Conservation (phyloP, 2,329 filamentous ascomycete species). For the Aspergillus amoenus region DNA sequence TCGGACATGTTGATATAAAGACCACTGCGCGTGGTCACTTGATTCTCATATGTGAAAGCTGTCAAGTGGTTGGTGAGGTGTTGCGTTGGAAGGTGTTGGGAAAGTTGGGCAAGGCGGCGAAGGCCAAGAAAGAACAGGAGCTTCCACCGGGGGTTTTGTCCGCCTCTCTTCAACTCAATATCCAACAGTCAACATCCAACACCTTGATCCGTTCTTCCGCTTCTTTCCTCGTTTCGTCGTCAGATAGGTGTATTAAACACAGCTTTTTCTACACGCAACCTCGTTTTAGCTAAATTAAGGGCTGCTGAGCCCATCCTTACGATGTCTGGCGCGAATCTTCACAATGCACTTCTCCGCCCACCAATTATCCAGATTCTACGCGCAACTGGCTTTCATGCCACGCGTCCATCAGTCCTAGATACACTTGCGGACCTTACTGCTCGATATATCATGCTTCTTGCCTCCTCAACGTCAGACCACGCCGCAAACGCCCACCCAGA, state of each 20-base stretch:
- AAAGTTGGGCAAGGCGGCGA: conserved; percentile 6
- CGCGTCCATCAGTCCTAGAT: conserved; percentile 79
- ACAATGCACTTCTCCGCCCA: conserved; percentile 80
- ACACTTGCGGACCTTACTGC: conserved; percentile 83
- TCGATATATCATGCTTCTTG: conserved; percentile 75
- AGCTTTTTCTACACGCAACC: neutral
- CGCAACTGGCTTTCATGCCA: conserved; percentile 83
- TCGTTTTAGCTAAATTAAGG: neutral
- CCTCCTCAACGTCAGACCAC: conserved; percentile 69
- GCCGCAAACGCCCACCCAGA: conserved; percentile 67
- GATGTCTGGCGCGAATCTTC: conserved; percentile 54
- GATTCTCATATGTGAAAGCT: neutral
- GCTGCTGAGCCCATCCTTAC: conserved; percentile 16
- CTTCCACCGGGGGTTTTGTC: neutral
- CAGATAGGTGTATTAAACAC: neutral
- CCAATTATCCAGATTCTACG: conserved; percentile 88
- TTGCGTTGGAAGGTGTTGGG: conserved; percentile 1
- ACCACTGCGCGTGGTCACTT: neutral
- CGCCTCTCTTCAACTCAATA: conserved; percentile 5
- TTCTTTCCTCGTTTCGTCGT: neutral
- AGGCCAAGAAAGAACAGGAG: conserved; percentile 2
- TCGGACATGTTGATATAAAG: conserved; percentile 34
- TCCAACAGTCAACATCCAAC: neutral
- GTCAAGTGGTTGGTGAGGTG: neutral
- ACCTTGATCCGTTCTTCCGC: neutral